Evolutionary conservation across 2,329 filamentous ascomycete species (phyloP).

Genomic region (Claviceps pazoutovae): DNA sequence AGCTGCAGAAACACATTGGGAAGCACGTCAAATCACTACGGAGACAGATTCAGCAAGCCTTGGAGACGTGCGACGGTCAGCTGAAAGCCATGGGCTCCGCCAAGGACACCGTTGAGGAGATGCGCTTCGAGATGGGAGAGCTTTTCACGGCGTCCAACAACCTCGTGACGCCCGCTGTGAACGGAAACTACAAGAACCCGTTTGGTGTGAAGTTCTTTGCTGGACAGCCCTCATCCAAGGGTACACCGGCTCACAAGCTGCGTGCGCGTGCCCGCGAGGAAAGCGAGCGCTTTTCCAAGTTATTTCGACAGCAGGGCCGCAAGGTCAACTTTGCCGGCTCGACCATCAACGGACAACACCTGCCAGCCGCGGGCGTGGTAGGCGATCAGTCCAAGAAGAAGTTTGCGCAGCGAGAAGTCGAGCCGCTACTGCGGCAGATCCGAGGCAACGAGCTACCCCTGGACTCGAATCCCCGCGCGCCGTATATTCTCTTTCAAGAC

Average conservation of each 20-base stretch:
- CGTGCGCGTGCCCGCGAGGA: slow-evolving; percentile 37
- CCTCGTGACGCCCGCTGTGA: slow-evolving; percentile 37
- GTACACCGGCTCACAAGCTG: slow-evolving; percentile 37
- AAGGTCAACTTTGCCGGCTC: slow-evolving; percentile 29
- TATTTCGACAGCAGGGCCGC: slow-evolving; percentile 36
- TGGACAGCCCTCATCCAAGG: slow-evolving; percentile 32
- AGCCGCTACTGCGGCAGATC: slow-evolving; percentile 34
- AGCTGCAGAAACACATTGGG: slow-evolving; percentile 38
- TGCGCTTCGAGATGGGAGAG: slow-evolving; percentile 39
- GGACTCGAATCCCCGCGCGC: slow-evolving; percentile 37
- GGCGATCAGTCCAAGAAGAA: slow-evolving; percentile 29
- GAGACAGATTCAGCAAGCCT: slow-evolving; percentile 34
- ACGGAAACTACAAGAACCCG: slow-evolving; percentile 42
- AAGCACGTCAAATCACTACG: slow-evolving; percentile 36
- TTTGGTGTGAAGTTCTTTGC: slow-evolving; percentile 38
- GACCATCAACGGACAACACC: slow-evolving; percentile 5
- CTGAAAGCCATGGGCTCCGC: slow-evolving; percentile 36
- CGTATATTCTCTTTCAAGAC: slow-evolving; percentile 40
- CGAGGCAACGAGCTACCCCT: slow-evolving; percentile 38
- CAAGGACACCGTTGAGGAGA: slow-evolving; percentile 38
- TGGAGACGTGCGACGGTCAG: slow-evolving; percentile 34
- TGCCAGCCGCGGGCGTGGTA: slow-evolving; percentile 18
- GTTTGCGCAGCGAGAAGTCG: slow-evolving; percentile 34
- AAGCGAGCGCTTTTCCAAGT: slow-evolving; percentile 33
- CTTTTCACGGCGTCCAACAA: slow-evolving; percentile 38